Evolutionary conservation across 129 eudicot genomes (phyloP), one percentile per base, ranked within the genome.

Genomic region (Pulicaria dysenterica): DNA sequence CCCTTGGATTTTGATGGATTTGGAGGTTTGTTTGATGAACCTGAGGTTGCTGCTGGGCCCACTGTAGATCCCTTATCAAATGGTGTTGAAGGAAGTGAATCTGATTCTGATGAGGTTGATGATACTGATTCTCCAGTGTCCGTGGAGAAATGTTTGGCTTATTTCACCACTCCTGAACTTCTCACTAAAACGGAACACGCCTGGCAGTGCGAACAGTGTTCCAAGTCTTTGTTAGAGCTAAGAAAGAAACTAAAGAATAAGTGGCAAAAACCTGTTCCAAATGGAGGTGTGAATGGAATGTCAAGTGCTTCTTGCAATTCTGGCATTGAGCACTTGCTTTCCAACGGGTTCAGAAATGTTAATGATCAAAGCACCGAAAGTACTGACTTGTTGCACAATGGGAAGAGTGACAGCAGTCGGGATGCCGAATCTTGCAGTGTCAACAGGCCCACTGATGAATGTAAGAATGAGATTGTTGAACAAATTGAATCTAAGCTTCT

Each of bases 41-140:
- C 97, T 12, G 91, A 84, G 62, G 75, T 45, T 67, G 55, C 45
- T 71, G 67, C 15, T 12, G 90, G 82, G 45, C 82, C 85, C 37
- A 7, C 42, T 24, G 15, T 70, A 67, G 75, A 45, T 63, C 80
- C 87, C 7, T 55, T 40, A 16, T 42, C 79, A 50, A 75, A 76
- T 80, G 86, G 79, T 73, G 66, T 53, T 63, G 58, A 54, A 73
- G 82, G 58, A 73, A 82, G 95, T 62, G 96, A 84, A 38, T 90
- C 97, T 77, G 97, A 94, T 77, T 88, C 88, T 19, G 92, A 90
- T 81, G 98, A 90, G 72, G 87, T 94, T 73, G 99, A 93, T 73
- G 62, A 88, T 81, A 43, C 86, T 47, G 84, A 82, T 79, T 77
- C 97, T 69, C 96, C 97, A 8, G 91, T 90, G 19, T 90, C 99